Base-by-base conservation (phyloP, 176 grass and related monocot genomes). In the Luzula sylvatica region DNA sequence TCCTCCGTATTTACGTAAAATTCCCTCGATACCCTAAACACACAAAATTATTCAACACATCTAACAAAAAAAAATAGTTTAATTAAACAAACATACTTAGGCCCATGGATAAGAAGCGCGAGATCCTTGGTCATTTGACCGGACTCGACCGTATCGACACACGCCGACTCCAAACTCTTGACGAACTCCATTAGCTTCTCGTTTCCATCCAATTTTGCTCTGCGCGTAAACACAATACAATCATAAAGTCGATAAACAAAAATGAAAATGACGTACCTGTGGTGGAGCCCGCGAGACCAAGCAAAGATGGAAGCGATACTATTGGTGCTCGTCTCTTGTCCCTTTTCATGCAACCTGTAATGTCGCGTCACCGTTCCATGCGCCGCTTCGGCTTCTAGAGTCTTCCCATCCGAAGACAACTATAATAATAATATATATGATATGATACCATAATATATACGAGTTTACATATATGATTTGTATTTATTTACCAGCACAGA, bases 41-140 rank as follows among this genome's bases (percentile, higher is more conserved):
- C 22, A 69, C 7, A 69, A 40, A 0, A 67, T 68, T 43, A 74
- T 9, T 17, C 15, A 11, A 27, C 49, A 26, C 28, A 63, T 24
- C 3, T 28, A 21, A 35, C 44, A 15, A 29, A 8, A 64, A 41
- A 71, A 50, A 48, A 5, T 11, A 51, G 23, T 17, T 39, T 13
- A 49, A 49, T 11, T 1, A 22, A 47, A 35, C 3, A 27, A 50
- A 24, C 79, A 72, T 82, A 96, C 92, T 77, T 96, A 49, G 92
- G 60, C 35, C 85, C 85, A 74, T 96, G 81, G 61, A 73, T 79
- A 50, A 96, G 92, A 56, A 96, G 77, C 2, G 92, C 92, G 40
- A 96, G 92, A 82, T 96, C 92, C 66, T 96, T 96, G 2, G 92
- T 96, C 92, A 96, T 96, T 61, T 86, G 86, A 14, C 85, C 92